Percentiles rank a stretch among this genome's conserved stretches.
phyloP scores from a whole-genome alignment of 1,284 basidiomycete species.

The Ceratobasidium sp. region DNA sequence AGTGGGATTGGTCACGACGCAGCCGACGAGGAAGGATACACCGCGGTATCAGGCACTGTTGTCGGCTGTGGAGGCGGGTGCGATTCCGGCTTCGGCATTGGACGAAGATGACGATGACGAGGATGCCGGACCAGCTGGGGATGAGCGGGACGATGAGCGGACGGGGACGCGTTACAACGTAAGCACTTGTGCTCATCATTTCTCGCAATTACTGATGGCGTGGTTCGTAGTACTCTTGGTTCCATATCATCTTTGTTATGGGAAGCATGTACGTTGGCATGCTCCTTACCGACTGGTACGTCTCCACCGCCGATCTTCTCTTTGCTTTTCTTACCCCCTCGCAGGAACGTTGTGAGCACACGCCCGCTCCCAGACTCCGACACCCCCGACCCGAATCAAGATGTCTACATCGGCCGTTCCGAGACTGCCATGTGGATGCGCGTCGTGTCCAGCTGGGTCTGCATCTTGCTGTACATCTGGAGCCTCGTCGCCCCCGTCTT shows the following conservation, averaged over 20 bases:
- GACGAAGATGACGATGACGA: constrained; percentile 83
- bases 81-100: constrained; percentile 92
- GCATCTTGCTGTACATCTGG: constrained; percentile 90
- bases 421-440: constrained; percentile 99
- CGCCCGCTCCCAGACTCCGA: constrained; percentile 52
- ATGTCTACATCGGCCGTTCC: constrained; percentile 95
- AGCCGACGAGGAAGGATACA: constrained; percentile 86
- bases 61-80: constrained; percentile 95
- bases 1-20: constrained; percentile 80
- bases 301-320: constrained; percentile 47
- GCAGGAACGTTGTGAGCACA: constrained; percentile 77
- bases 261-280: constrained; percentile 98
- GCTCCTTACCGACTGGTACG: constrained; percentile 97
- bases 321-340: constrained; percentile 38
- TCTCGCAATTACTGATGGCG: constrained; percentile 2
- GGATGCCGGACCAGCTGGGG: constrained; percentile 76
- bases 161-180: constrained; percentile 98
- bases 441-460: constrained; percentile 94
- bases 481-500: constrained; percentile 89
- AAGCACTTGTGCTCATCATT: constrained; percentile 49
- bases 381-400: constrained; percentile 65
- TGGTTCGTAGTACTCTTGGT: constrained; percentile 86
- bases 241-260: constrained; percentile 97
- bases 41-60: constrained; percentile 94
- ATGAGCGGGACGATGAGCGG: constrained; percentile 91